Base-by-base conservation (phyloP, 352 stramenopile species). In the Phytophthora crassamura region DNA sequence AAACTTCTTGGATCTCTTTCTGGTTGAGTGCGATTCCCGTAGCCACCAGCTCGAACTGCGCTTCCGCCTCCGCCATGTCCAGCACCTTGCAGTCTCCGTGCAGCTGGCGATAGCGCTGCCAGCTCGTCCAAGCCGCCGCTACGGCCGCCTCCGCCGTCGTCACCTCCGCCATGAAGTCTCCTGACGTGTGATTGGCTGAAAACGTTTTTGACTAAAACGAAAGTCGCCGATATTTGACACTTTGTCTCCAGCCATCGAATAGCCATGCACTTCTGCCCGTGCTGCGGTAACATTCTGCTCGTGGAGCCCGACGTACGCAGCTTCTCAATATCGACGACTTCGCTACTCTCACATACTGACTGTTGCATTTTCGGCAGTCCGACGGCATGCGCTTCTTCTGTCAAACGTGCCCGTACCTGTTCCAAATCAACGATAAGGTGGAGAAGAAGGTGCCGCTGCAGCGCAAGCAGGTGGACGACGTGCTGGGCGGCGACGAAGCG, bases 381-480 rank as follows among this genome's bases (percentile, higher is more conserved):
- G 87, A 95, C 47, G 86, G 89, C 65, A 93, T 96, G 85, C 87
- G 86, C 49, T 97, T 96, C 80, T 97, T 94, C 73, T 97, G 89
- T 62, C 86, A 94, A 65, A 94, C 89, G 38, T 97, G 89, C 57
- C 89, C 89, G 15, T 97, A 97, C 65, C 67, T 96, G 66, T 95
- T 91, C 72, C 84, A 95, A 67, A 94, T 97, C 67, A 82, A 89
- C 51, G 82, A 91, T 12, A 93, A 93, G 67, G 85, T 95, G 16
- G 84, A 94, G 74, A 97, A 96, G 78, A 95, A 92, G 49, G 86
- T 96, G 57, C 84, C 86, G 22, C 68, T 98, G 39, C 93, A 98
- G 69, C 88, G 94, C 56, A 99, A 99, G 79, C 90, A 98, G 65
- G 97, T 99, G 25, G 97, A 99, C 78, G 97, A 99, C 80, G 97